Percentiles rank a stretch among this genome's conserved stretches.
phyloP scores from a whole-genome alignment of 106 monocot genomes.

The Cymbidium sinense region DNA sequence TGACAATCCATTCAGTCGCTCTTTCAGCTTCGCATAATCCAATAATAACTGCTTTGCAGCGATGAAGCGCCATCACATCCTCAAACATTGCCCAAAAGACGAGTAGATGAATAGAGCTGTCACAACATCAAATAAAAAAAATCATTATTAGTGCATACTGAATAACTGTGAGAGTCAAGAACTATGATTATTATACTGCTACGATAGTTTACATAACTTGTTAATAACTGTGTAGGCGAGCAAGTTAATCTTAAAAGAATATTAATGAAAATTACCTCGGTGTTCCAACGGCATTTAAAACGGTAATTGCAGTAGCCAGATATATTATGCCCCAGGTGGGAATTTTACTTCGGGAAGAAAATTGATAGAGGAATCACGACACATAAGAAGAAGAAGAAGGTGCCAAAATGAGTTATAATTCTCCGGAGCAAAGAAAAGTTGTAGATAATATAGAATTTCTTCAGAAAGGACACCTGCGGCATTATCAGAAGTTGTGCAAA shows the following conservation, averaged over 20 bases:
- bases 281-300: constrained; percentile 62
- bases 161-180: too few species aligned
- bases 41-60: constrained; percentile 42
- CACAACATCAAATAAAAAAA: background rate
- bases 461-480: constrained; percentile 46
- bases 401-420: constrained; percentile 54
- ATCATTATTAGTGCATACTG: too few species aligned
- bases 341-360: constrained; percentile 37
- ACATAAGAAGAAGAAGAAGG: constrained; percentile 76
- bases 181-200: too few species aligned
- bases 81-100: constrained; percentile 69
- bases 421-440: constrained; percentile 65
- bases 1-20: constrained; percentile 63
- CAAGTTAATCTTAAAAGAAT: background rate
- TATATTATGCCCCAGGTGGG: constrained; percentile 47
- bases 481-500: background rate
- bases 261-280: constrained; percentile 18
- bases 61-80: constrained; percentile 70
- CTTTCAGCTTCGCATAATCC: constrained; percentile 47
- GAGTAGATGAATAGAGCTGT: constrained; percentile 45
- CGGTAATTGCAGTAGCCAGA: constrained; percentile 42
- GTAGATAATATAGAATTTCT: constrained; percentile 63
- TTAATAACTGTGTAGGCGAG: too few species aligned
- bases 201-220: too few species aligned
- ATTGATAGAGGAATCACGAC: constrained; percentile 50